Base-by-base conservation (phyloP, 345 rosid genomes). In the Brassica incana region DNA sequence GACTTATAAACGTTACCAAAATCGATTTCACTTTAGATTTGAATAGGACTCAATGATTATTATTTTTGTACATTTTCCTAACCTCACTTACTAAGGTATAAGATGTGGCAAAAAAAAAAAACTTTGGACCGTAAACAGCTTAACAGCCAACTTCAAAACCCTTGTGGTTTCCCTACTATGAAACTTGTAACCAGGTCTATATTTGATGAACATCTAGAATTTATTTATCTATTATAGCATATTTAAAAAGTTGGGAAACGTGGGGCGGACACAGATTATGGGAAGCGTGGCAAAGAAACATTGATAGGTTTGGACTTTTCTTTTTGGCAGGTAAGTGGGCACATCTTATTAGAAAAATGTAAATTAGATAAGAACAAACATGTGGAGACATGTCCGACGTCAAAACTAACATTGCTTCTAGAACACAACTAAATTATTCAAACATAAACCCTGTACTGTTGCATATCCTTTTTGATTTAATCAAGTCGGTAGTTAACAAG, bases 331-430 rank as follows among this genome's bases (percentile, higher is more conserved):
- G 61, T 56, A 56, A 2, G 5, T 16, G 25, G 62, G 62, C 62
- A 58, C 62, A 58, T 58, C 29, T 58, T 8, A 18, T 58, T 58
- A 58, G 62, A 58, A 18, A 58, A 15, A 16, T 58, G 29, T 18
- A 58, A 58, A 18, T 18, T 58, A 18, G 62, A 58, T 58, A 58
- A 58, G 62, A 58, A 58, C 62, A 58, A 58, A 58, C 27, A 72
- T 54, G 67, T 78, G 81, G 72, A 78, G 77, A 40, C 72, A 65
- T 48, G 77, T 72, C 40, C 69, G 77, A 58, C 54, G 54, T 25
- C 32, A 23, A 67, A 70, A 63, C 27, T 10, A 38, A 20, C 63
- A 23, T 45, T 67, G 56, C 77, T 78, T 78, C 82, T 73, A 73
- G 82, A 62, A 73, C 48, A 5, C 25, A 60, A 11, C 36, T 8